phyloP scores from a whole-genome alignment of 2,329 filamentous ascomycete species.

The Neonectria ditissima region DNA sequence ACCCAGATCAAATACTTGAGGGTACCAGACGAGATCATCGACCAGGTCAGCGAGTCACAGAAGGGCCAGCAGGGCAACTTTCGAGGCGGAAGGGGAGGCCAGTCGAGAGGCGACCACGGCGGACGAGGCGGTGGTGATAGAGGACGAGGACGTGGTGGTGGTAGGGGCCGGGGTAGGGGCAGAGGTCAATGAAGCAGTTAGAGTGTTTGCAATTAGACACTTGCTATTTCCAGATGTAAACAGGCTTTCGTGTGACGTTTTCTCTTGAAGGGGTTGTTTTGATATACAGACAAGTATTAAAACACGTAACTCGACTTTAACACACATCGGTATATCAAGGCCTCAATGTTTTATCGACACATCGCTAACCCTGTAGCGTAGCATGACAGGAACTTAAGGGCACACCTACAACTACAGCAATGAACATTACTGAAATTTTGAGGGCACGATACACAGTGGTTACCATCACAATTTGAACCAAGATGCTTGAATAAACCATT shows the following conservation, averaged over 20 bases:
- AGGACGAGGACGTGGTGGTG: constrained; percentile 55
- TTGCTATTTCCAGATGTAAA: not conserved
- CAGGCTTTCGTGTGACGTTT: not conserved
- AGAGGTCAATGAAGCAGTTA: constrained; percentile 47
- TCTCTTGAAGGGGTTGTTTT: not conserved
- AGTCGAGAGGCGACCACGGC: constrained; percentile 69
- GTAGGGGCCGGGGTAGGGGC: constrained; percentile 52
- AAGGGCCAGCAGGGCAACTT: constrained; percentile 74
- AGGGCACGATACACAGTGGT: not conserved
- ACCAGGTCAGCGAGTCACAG: constrained; percentile 92
- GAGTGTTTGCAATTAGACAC: not conserved
- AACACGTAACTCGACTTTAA: not conserved
- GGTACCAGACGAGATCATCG: constrained; percentile 96
- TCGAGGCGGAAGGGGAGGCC: constrained; percentile 73
- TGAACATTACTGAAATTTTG: not conserved
- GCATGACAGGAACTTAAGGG: not conserved
- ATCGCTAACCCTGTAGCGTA: constrained; percentile 1
- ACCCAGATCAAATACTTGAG: constrained; percentile 95
- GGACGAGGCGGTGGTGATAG: constrained; percentile 64
- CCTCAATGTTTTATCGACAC: not conserved
- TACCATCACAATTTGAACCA: not conserved
- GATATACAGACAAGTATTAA: not conserved
- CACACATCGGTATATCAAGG: no score
- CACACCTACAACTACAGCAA: not conserved
- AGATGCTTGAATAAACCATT: not conserved